Evolutionary conservation across 2,329 filamentous ascomycete genomes (phyloP).

Genomic region (Ramularia collo-cygni): DNA sequence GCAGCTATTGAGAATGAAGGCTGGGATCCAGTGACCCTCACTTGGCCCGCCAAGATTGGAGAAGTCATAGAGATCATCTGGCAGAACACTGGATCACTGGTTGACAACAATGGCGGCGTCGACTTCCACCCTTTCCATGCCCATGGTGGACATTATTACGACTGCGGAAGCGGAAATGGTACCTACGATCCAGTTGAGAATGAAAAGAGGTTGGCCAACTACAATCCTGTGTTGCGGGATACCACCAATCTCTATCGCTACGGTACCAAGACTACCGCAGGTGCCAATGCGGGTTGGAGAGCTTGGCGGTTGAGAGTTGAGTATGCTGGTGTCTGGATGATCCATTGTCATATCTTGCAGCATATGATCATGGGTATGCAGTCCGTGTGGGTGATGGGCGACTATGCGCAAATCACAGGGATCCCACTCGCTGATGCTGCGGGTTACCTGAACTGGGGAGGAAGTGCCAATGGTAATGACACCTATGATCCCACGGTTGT

Average conservation of each 20-base stretch:
- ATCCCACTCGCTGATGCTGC: slow-evolving; percentile 30
- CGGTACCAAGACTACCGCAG: slow-evolving; percentile 32
- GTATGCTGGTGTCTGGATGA: slow-evolving; percentile 51
- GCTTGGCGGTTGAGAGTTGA: slow-evolving; percentile 53
- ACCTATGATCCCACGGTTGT: slow-evolving; percentile 18
- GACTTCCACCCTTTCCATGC: slow-evolving; percentile 50
- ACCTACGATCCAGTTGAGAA: slow-evolving; percentile 46
- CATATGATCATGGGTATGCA: slow-evolving; percentile 55
- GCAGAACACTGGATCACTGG: slow-evolving; percentile 32
- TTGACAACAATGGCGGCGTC: slow-evolving; percentile 23
- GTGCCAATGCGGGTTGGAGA: slow-evolving; percentile 49
- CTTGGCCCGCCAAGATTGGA: slow-evolving; percentile 49
- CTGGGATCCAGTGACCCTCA: slow-evolving; percentile 46
- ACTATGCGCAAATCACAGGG: slow-evolving; percentile 34
- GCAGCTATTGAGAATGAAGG: slow-evolving; percentile 45
- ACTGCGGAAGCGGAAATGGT: slow-evolving; percentile 49
- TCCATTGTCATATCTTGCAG: slow-evolving; percentile 54
- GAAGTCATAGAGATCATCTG: slow-evolving; percentile 44
- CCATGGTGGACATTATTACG: slow-evolving; percentile 50
- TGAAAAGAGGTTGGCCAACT: slow-evolving; percentile 36
- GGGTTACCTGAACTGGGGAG: slow-evolving; percentile 42
- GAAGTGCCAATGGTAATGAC: slow-evolving; percentile 36
- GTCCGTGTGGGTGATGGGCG: slow-evolving; percentile 42
- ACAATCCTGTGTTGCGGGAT: slow-evolving; percentile 38
- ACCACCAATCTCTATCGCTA: slow-evolving; percentile 54